Conservation (phyloP, 805 yeast genomes). For the Scheffersomyces coipomensis region DNA sequence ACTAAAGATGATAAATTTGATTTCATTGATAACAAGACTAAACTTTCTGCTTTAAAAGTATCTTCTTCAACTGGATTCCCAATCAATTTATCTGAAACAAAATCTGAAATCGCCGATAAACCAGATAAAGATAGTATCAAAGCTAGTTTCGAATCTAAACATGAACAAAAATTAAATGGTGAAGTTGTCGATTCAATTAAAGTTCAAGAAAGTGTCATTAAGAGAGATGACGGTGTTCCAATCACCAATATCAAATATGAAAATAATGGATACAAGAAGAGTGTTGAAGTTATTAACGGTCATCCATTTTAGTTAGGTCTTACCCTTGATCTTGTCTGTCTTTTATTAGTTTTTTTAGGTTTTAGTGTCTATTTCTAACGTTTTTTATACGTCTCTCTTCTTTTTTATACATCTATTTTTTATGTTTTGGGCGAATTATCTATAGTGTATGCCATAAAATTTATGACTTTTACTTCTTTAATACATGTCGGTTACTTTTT, state of each 20-base stretch:
- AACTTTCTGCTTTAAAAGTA: not conserved
- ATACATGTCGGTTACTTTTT: no score
- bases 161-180: not conserved
- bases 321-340: no score
- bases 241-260: not conserved
- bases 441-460: no score
- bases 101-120: not conserved
- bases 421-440: no score
- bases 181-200: not conserved
- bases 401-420: no score
- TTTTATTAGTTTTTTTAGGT: no score
- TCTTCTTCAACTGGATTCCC: not conserved
- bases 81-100: not conserved
- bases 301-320: no score
- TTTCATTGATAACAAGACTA: not conserved
- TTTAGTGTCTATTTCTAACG: no score
- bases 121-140: not conserved
- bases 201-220: not conserved
- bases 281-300: not conserved
- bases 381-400: no score
- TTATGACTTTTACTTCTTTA: no score
- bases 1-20: not conserved
- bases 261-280: not conserved
- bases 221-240: not conserved
- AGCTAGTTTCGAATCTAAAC: not conserved